phyloP scores from a whole-genome alignment of 2,329 filamentous ascomycete species.

The Epichloe baconii region DNA sequence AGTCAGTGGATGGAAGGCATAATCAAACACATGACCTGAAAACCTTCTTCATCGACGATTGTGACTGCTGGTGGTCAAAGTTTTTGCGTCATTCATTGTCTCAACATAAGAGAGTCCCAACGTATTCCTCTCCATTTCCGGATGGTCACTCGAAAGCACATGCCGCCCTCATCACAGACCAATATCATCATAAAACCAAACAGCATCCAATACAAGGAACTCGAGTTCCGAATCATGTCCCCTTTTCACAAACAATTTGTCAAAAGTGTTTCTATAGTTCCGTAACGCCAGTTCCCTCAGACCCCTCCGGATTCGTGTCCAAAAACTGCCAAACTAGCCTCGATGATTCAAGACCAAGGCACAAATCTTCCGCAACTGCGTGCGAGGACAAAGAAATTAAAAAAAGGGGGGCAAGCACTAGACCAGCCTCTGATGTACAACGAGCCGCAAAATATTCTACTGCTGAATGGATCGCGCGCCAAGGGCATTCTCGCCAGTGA shows the following conservation, averaged over 20 bases:
- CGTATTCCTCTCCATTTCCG: not conserved
- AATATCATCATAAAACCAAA: not conserved
- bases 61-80: not conserved
- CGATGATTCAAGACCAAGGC: not conserved
- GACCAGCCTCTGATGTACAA: not conserved
- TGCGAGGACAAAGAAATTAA: not conserved
- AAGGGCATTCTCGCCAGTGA: slow-evolving; percentile 33
- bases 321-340: not conserved
- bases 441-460: slow-evolving; percentile 3
- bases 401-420: not conserved
- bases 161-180: not conserved
- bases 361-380: not conserved
- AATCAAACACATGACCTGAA: slow-evolving; percentile 7
- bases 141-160: not conserved
- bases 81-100: not conserved
- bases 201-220: not conserved
- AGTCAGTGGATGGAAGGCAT: slow-evolving; percentile 51
- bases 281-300: slow-evolving; percentile 1
- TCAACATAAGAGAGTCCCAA: not conserved
- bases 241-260: not conserved
- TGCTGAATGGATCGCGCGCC: slow-evolving; percentile 23
- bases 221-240: not conserved
- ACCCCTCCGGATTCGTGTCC: not conserved
- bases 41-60: not conserved
- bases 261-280: not conserved